phyloP scores from a whole-genome alignment of 176 grass and related monocot genomes.

The Puya raimondii region DNA sequence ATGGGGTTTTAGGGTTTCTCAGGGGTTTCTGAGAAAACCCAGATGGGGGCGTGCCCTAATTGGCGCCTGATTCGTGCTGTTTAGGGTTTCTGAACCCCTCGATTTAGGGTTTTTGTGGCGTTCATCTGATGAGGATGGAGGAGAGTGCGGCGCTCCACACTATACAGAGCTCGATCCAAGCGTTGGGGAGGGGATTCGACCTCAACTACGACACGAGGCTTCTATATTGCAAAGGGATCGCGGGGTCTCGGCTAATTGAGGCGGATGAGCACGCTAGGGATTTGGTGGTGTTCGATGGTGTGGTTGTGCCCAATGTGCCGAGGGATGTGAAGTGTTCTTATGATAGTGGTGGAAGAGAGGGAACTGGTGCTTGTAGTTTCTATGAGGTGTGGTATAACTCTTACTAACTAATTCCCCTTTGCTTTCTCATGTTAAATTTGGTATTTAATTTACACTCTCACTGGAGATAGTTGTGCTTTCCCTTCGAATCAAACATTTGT shows the following conservation, averaged over 20 bases:
- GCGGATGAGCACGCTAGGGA: slow-evolving; percentile 28
- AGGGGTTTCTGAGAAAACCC: background rate
- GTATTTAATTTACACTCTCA: background rate
- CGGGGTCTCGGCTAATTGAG: slow-evolving; percentile 27
- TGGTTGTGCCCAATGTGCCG: slow-evolving; percentile 27
- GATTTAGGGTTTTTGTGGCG: background rate
- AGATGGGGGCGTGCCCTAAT: background rate
- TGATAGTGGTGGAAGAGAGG: slow-evolving; percentile 20
- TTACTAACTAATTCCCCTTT: slow-evolving; percentile 10
- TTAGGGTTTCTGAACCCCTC: background rate
- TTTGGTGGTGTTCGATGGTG: slow-evolving; percentile 20
- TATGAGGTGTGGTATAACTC: slow-evolving; percentile 26
- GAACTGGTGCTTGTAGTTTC: slow-evolving; percentile 31
- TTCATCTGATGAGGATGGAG: slow-evolving; percentile 27
- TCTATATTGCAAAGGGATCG: slow-evolving; percentile 46
- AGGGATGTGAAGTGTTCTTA: slow-evolving; percentile 27
- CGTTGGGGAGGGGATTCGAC: slow-evolving; percentile 45
- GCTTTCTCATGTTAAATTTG: background rate
- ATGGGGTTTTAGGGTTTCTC: background rate
- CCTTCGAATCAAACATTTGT: too few species aligned
- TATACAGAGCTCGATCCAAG: slow-evolving; percentile 29
- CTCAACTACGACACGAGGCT: slow-evolving; percentile 44
- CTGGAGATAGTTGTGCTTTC: too few species aligned
- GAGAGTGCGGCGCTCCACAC: slow-evolving; percentile 32
- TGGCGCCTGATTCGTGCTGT: background rate